phyloP scores from a whole-genome alignment of 495 filamentous ascomycete species.

The Aspergillus leporis region DNA sequence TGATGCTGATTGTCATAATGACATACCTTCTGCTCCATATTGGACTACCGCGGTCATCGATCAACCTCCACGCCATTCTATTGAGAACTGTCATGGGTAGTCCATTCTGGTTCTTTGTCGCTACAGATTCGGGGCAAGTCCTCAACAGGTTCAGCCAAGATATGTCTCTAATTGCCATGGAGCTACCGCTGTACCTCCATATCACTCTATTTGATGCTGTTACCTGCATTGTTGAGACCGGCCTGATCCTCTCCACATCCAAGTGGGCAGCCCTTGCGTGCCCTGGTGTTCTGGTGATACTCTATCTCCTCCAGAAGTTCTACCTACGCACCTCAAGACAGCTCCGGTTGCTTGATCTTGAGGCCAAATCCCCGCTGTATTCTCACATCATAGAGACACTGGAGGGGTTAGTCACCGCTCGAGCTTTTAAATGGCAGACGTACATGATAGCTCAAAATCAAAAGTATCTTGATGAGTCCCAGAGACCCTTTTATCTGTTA shows the following conservation, averaged over 20 bases:
- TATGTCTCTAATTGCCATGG: neutral
- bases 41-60: no score
- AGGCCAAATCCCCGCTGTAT: constrained; percentile 62
- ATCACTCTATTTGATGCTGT: neutral
- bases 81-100: no score
- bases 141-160: neutral
- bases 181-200: neutral
- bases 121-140: no score
- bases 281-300: neutral
- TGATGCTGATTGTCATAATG: no score
- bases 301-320: neutral
- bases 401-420: constrained; percentile 65
- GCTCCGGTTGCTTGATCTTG: constrained; percentile 55
- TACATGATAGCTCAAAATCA: no score
- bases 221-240: neutral
- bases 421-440: constrained; percentile 34
- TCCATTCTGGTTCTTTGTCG: no score
- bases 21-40: no score
- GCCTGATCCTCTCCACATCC: neutral
- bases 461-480: no score
- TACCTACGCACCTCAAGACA: constrained; percentile 62
- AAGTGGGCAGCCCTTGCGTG: neutral
- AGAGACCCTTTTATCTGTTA: no score
- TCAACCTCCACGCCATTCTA: no score
- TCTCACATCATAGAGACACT: constrained; percentile 68